Conservation (phyloP, 331 rosid genomes). For the Spiraea crenata region DNA sequence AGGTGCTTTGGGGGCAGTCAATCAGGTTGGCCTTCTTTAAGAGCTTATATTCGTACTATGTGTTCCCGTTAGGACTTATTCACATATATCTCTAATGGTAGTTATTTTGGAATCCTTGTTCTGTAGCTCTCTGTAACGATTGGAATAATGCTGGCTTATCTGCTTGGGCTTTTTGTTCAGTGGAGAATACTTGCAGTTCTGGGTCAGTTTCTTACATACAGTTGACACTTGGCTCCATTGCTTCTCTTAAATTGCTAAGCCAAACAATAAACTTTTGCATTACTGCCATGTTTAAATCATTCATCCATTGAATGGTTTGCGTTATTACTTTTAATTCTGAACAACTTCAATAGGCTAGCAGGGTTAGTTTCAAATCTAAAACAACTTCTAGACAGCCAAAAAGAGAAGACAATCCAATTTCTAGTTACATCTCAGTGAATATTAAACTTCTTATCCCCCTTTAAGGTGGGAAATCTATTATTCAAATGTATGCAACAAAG, state of each 20-base stretch:
- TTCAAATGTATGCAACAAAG: not conserved
- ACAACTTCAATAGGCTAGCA: too few species aligned
- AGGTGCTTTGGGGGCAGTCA: constrained; percentile 74
- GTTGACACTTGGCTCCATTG: not conserved
- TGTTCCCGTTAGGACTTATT: not conserved
- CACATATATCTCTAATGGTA: not conserved
- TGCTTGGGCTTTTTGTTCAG: constrained; percentile 81
- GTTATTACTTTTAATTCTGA: not conserved
- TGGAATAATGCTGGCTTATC: constrained; percentile 92
- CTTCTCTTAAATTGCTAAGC: not conserved
- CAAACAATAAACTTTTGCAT: not conserved
- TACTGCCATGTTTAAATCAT: not conserved
- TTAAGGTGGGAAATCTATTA: not conserved
- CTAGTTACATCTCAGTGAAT: not conserved
- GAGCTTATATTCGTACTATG: not conserved
- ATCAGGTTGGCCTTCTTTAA: constrained; percentile 60
- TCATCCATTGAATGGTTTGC: not conserved
- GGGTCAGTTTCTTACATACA: constrained; percentile 50
- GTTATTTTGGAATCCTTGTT: not conserved
- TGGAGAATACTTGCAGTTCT: constrained; percentile 93
- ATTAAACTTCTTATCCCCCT: not conserved
- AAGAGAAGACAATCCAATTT: not conserved
- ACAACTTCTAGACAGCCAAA: not conserved
- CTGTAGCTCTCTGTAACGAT: constrained; percentile 80
- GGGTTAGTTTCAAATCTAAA: not conserved